These are phyloP conservation scores for Cladosporium sp. DNA, from an alignment of 2,329 filamentous ascomycete genomes.

Conservation along the genomic window DNA sequence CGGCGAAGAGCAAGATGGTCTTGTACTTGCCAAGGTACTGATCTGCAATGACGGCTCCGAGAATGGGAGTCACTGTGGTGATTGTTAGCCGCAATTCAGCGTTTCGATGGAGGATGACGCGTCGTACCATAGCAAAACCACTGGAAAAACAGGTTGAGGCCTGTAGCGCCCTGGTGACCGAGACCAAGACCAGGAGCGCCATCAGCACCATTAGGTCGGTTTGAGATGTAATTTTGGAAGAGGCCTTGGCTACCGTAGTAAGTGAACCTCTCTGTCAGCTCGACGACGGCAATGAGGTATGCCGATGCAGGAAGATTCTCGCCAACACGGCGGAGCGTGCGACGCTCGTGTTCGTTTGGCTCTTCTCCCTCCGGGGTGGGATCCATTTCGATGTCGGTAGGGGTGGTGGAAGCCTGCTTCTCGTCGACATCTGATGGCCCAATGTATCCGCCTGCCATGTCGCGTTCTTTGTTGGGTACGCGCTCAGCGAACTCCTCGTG, in stretches of 20 bases:
- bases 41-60: slow-evolving; percentile 56
- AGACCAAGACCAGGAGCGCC: slow-evolving; percentile 40
- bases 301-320: slow-evolving; percentile 45
- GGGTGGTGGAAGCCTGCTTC: slow-evolving; percentile 18
- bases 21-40: slow-evolving; percentile 65
- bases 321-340: slow-evolving; percentile 42
- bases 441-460: slow-evolving; percentile 18
- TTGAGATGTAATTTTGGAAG: slow-evolving; percentile 49
- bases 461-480: slow-evolving; percentile 10
- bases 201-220: slow-evolving; percentile 34
- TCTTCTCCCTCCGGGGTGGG: slow-evolving; percentile 30
- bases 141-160: slow-evolving; percentile 45
- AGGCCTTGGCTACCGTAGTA: slow-evolving; percentile 31
- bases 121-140: slow-evolving; percentile 41
- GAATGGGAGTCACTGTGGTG: slow-evolving; percentile 36
- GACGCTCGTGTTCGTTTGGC: slow-evolving; percentile 41
- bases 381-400: slow-evolving; percentile 18
- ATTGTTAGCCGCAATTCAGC: neutral
- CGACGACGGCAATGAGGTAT: slow-evolving; percentile 47
- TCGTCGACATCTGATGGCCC: slow-evolving; percentile 7
- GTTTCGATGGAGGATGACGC: neutral
- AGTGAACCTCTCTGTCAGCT: slow-evolving; percentile 48
- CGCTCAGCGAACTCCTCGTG: slow-evolving; percentile 23
- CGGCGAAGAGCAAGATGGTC: slow-evolving; percentile 64
- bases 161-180: slow-evolving; percentile 40